These are phyloP conservation scores for Phytophthora pistaciae DNA, from an alignment of 352 stramenopile species.

Conservation along the genomic window DNA sequence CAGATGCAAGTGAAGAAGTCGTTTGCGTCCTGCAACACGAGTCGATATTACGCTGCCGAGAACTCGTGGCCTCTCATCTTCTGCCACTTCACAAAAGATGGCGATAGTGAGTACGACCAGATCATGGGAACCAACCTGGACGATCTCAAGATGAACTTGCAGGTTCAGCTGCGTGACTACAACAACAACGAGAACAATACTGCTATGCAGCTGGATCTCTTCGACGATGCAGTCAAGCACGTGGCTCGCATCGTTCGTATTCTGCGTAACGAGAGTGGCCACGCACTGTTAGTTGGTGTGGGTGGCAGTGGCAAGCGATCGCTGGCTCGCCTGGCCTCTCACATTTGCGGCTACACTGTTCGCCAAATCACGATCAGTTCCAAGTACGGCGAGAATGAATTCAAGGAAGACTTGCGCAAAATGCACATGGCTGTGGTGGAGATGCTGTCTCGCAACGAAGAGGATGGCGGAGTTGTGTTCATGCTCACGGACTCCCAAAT, in stretches of 20 bases:
- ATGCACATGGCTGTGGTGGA: slow-evolving; percentile 96
- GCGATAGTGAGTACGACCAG: slow-evolving; percentile 95
- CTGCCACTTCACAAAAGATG: slow-evolving; percentile 96
- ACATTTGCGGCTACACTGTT: slow-evolving; percentile 94
- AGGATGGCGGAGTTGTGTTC: slow-evolving; percentile 93
- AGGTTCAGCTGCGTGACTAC: slow-evolving; percentile 94
- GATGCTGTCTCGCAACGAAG: slow-evolving; percentile 87
- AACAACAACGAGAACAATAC: slow-evolving; percentile 97
- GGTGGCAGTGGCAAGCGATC: slow-evolving; percentile 96
- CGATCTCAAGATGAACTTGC: slow-evolving; percentile 90
- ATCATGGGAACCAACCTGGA: slow-evolving; percentile 91
- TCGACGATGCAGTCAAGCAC: slow-evolving; percentile 97
- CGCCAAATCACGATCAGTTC: slow-evolving; percentile 95
- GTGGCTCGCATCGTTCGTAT: slow-evolving; percentile 96
- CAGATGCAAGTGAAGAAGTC: slow-evolving; percentile 95
- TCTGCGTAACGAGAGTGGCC: slow-evolving; percentile 87
- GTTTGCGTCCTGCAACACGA: slow-evolving; percentile 93
- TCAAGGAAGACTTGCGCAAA: slow-evolving; percentile 97
- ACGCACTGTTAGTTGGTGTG: slow-evolving; percentile 95
- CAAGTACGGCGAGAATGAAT: slow-evolving; percentile 96
- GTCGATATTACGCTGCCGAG: slow-evolving; percentile 94
- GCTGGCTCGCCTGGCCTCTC: slow-evolving; percentile 92
- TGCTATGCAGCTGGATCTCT: slow-evolving; percentile 97
- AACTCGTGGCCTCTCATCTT: slow-evolving; percentile 97
- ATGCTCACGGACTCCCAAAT: slow-evolving; percentile 97